A percentile compares a stretch with the other conserved stretches of the same genome.
phyloP scores from a whole-genome alignment of 2,329 filamentous ascomycete species.

The Xylariaceae sp. region DNA sequence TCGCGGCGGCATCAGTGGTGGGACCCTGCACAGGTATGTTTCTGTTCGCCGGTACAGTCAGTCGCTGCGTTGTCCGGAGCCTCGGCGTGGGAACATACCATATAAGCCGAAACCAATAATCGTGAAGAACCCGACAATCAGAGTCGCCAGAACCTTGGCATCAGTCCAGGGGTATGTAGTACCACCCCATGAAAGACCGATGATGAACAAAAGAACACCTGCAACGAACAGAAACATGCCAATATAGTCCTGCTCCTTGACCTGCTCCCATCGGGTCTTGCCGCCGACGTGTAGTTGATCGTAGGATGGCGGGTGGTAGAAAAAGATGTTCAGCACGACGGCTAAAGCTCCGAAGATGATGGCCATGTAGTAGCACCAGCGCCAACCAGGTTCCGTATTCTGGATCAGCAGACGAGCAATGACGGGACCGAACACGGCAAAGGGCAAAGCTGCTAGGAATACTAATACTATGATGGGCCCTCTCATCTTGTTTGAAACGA shows the following conservation, averaged over 20 bases:
- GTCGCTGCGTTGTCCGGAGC: not conserved
- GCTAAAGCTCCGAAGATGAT: slow-evolving; percentile 20
- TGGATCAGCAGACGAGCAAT: slow-evolving; percentile 16
- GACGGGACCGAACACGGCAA: slow-evolving; percentile 21
- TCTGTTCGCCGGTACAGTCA: not conserved
- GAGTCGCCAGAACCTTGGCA: slow-evolving; percentile 24
- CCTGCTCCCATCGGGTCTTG: slow-evolving; percentile 7
- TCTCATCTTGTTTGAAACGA: slow-evolving; percentile 22
- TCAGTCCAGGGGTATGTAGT: slow-evolving; percentile 19
- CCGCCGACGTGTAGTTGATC: slow-evolving; percentile 21
- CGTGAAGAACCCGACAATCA: slow-evolving; percentile 23
- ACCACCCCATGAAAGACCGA: slow-evolving; percentile 30
- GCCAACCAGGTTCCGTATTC: slow-evolving; percentile 13
- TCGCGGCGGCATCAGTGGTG: not conserved
- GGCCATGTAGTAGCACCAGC: slow-evolving; percentile 25
- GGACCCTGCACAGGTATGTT: not conserved
- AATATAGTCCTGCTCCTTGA: slow-evolving; percentile 25
- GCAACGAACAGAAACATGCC: slow-evolving; percentile 27
- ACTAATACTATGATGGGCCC: slow-evolving; percentile 18
- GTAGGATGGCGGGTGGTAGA: slow-evolving; percentile 22
- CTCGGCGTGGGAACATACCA: not conserved
- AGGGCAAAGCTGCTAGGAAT: slow-evolving; percentile 19
- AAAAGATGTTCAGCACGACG: slow-evolving; percentile 17
- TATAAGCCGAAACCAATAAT: slow-evolving; percentile 27
- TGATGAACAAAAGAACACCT: slow-evolving; percentile 27